Conservation (phyloP, 2,329 filamentous ascomycete genomes). For the Pseudogymnoascus sp. region DNA sequence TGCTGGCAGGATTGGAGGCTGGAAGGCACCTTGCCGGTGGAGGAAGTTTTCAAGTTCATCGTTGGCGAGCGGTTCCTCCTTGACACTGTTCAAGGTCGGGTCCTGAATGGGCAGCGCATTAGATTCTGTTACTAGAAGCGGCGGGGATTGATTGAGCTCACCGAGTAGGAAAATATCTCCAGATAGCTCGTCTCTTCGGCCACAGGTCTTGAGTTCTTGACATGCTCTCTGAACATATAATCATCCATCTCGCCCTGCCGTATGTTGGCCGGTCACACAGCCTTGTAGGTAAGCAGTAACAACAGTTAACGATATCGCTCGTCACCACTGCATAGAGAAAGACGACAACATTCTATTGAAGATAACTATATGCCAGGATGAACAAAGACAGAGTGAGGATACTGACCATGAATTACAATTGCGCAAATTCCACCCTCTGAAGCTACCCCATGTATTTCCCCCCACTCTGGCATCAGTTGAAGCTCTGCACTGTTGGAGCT, state of each 20-base stretch:
- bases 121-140: background rate
- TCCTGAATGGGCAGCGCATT: slow-evolving; percentile 20
- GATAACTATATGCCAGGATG: background rate
- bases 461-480: background rate
- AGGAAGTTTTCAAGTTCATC: slow-evolving; percentile 30
- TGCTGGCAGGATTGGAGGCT: slow-evolving; percentile 20
- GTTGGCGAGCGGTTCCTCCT: slow-evolving; percentile 26
- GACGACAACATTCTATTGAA: background rate
- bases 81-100: slow-evolving; percentile 22
- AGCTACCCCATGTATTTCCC: background rate
- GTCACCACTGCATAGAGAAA: slow-evolving; percentile 1
- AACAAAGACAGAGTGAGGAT: background rate
- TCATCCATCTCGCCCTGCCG: slow-evolving; percentile 25
- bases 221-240: slow-evolving; percentile 29
- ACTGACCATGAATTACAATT: background rate
- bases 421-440: background rate
- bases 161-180: slow-evolving; percentile 28
- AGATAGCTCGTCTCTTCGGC: slow-evolving; percentile 25
- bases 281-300: background rate
- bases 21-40: slow-evolving; percentile 25
- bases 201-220: slow-evolving; percentile 23
- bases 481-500: background rate
- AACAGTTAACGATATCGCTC: background rate
- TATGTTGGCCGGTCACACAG: background rate
- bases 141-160: slow-evolving; percentile 15